Percentiles rank a stretch among this genome's conserved stretches.
Evolutionary conservation across 371 early-diverging fungal species (phyloP).

Genomic region (Capniomyces stellatus): DNA sequence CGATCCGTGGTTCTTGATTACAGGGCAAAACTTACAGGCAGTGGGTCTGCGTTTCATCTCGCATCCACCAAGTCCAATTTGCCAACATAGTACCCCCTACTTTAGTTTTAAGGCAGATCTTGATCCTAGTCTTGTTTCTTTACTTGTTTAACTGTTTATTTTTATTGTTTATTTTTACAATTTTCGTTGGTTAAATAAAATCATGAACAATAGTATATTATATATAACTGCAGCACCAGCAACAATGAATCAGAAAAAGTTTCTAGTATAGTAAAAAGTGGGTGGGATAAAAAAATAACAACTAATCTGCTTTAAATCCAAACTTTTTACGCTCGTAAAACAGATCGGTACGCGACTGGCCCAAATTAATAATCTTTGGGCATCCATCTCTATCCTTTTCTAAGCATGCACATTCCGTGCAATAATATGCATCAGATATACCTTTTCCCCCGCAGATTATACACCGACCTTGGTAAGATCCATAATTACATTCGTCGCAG

Average conservation of each 20-base stretch:
- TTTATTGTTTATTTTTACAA: too few species aligned
- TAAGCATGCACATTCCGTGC: constrained; percentile 71
- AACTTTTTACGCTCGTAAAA: constrained; percentile 92
- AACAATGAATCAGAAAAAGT: too few species aligned
- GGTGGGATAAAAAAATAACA: too few species aligned
- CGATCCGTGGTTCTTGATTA: not conserved
- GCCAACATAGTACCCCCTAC: too few species aligned
- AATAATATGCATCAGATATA: constrained; percentile 91
- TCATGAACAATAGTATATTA: too few species aligned
- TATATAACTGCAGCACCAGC: too few species aligned
- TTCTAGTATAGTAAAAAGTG: too few species aligned
- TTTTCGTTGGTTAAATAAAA: too few species aligned
- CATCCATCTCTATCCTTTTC: constrained; percentile 97
- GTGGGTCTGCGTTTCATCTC: not conserved
- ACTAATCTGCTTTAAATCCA: constrained; percentile 26
- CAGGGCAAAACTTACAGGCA: not conserved
- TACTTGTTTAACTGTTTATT: too few species aligned
- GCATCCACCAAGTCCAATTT: not conserved
- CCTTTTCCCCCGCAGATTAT: constrained; percentile 84
- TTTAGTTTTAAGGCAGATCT: too few species aligned
- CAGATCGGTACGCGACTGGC: constrained; percentile 63
- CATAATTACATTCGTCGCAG: constrained; percentile 96
- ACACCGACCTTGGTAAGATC: constrained; percentile 76
- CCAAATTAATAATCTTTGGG: constrained; percentile 84
- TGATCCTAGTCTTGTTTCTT: too few species aligned